Conservation (phyloP, 2,329 filamentous ascomycete species). For the Apiospora arundinis region DNA sequence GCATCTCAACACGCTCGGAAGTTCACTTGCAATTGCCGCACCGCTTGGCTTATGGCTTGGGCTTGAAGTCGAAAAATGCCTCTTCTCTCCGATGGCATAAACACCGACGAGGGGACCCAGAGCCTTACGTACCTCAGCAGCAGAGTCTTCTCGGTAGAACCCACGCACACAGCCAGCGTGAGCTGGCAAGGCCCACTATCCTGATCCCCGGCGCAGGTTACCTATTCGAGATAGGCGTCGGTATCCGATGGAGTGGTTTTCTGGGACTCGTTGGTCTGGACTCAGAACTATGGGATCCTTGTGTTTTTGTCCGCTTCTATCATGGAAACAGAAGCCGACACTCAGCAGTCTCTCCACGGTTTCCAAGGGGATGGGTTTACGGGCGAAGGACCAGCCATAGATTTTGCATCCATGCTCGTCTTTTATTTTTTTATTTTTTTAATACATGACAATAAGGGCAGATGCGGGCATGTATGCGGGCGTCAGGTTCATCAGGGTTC, state of each 20-base stretch:
- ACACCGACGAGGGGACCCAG: not conserved
- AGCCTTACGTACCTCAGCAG: conserved; percentile 12
- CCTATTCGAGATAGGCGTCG: conserved; percentile 1
- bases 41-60: no score
- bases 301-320: not conserved
- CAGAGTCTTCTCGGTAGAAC: conserved; percentile 7
- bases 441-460: not conserved
- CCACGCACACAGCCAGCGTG: conserved; percentile 6
- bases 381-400: not conserved
- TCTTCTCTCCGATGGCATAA: conserved; percentile 11
- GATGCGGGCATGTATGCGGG: not conserved
- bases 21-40: not conserved
- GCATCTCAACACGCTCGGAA: not conserved
- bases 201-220: not conserved
- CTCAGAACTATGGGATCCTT: conserved; percentile 7
- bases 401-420: not conserved
- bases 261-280: not conserved
- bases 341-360: not conserved
- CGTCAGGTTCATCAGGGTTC: not conserved
- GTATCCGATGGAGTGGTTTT: conserved; percentile 4
- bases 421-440: not conserved
- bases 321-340: not conserved
- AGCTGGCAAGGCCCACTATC: conserved; percentile 9
- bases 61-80: not conserved
- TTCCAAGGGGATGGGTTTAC: not conserved